Conservation (phyloP, 2,329 filamentous ascomycete genomes). For the Colletotrichum sansevieriae region DNA sequence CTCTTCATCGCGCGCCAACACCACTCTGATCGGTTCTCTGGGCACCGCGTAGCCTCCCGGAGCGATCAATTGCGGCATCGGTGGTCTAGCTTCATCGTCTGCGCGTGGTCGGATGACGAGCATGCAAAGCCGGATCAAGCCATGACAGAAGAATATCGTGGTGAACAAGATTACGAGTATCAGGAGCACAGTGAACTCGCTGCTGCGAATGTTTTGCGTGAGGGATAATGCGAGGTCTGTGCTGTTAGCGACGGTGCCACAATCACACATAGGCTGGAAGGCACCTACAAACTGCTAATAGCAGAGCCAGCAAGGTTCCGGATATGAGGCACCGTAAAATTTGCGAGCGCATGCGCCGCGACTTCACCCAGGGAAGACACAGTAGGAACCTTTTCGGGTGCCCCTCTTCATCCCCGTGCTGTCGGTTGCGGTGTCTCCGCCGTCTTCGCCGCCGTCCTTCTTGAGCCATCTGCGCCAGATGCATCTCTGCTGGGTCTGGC, state of each 20-base stretch:
- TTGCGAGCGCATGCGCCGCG: conserved; percentile 65
- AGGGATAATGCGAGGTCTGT: conserved; percentile 80
- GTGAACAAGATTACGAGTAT: conserved; percentile 81
- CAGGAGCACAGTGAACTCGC: conserved; percentile 83
- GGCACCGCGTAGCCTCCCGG: conserved; percentile 78
- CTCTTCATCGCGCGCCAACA: conserved; percentile 81
- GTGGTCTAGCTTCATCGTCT: conserved; percentile 42
- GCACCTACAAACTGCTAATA: conserved; percentile 76
- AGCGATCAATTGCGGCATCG: conserved; percentile 60
- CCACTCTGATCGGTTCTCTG: conserved; percentile 79
- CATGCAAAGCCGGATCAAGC: conserved; percentile 80
- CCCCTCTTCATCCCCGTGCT: conserved; percentile 41
- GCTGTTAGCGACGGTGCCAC: not conserved
- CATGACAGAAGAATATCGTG: conserved; percentile 85
- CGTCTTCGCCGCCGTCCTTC: conserved; percentile 54
- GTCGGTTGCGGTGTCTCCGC: conserved; percentile 41
- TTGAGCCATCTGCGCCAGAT: conserved; percentile 60
- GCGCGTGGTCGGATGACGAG: conserved; percentile 64
- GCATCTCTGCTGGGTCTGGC: conserved; percentile 63
- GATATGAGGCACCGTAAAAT: conserved; percentile 74
- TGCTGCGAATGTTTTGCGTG: conserved; percentile 71
- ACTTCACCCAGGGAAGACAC: conserved; percentile 69
- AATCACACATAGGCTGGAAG: not conserved
- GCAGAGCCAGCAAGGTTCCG: conserved; percentile 69
- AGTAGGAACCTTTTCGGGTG: conserved; percentile 61